phyloP scores from a whole-genome alignment of 352 stramenopile species.

The Pythium monospermum region DNA sequence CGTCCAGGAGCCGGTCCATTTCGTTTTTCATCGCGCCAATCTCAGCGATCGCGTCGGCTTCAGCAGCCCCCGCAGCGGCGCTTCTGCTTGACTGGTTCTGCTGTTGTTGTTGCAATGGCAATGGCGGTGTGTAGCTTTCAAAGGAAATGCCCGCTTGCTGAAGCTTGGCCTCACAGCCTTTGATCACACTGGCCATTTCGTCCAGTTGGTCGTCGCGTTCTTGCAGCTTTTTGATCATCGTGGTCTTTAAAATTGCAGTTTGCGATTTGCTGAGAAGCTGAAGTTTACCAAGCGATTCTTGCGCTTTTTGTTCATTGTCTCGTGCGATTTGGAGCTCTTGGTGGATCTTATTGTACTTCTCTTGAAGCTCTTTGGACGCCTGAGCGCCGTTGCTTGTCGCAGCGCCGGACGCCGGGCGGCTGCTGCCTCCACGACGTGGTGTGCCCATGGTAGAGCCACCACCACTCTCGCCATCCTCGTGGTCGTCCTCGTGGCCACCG shows the following conservation, averaged over 20 bases:
- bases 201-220: conserved; percentile 57
- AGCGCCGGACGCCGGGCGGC: conserved; percentile 11
- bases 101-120: too few relatives aligned
- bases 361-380: conserved; percentile 22
- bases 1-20: conserved; percentile 62
- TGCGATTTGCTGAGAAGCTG: conserved; percentile 83
- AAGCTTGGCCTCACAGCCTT: conserved; percentile 60
- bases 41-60: conserved; percentile 50
- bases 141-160: conserved; percentile 36
- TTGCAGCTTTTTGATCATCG: conserved; percentile 76
- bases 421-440: conserved; percentile 9
- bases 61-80: conserved; percentile 1
- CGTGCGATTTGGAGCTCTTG: conserved; percentile 50
- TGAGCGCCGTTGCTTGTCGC: conserved; percentile 17
- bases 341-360: conserved; percentile 52
- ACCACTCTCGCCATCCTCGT: conserved; percentile 15
- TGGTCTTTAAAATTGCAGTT: conserved; percentile 79
- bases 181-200: conserved; percentile 60
- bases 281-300: conserved; percentile 77
- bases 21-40: conserved; percentile 69
- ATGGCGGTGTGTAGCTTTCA: conserved; percentile 27
- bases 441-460: conserved; percentile 3
- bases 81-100: not conserved
- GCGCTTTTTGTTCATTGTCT: conserved; percentile 63
- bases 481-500: conserved; percentile 37